These are phyloP conservation scores for Septoria petroselini DNA, from an alignment of 2,329 filamentous ascomycete species.

Conservation along the genomic window DNA sequence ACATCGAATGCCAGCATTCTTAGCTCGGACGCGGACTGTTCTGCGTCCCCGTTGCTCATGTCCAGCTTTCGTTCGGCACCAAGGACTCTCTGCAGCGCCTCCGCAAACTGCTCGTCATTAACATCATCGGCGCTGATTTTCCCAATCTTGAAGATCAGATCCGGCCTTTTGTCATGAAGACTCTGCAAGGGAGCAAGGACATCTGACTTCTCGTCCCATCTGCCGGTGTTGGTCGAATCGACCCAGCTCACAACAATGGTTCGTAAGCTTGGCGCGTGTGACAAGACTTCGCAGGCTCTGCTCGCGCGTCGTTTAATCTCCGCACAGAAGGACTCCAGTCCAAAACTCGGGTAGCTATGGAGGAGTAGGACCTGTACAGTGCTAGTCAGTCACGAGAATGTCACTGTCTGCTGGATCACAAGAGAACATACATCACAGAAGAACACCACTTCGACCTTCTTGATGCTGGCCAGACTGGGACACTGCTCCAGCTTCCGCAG, in stretches of 20 bases:
- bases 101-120: slow-evolving; percentile 25
- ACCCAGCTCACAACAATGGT: slow-evolving; percentile 35
- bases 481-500: slow-evolving; percentile 30
- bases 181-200: slow-evolving; percentile 29
- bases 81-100: slow-evolving; percentile 27
- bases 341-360: slow-evolving; percentile 35
- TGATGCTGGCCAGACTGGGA: slow-evolving; percentile 26
- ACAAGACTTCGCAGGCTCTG: slow-evolving; percentile 34
- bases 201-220: slow-evolving; percentile 31
- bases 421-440: slow-evolving; percentile 30
- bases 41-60: slow-evolving; percentile 10
- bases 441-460: slow-evolving; percentile 37
- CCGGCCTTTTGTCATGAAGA: slow-evolving; percentile 16
- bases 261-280: slow-evolving; percentile 26
- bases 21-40: slow-evolving; percentile 18
- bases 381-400: neutral
- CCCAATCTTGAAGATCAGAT: slow-evolving; percentile 30
- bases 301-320: slow-evolving; percentile 33
- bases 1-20: slow-evolving; percentile 33
- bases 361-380: slow-evolving; percentile 26
- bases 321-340: slow-evolving; percentile 32
- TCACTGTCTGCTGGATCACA: neutral
- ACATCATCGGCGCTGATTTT: slow-evolving; percentile 26
- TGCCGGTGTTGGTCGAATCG: slow-evolving; percentile 32
- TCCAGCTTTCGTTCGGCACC: slow-evolving; percentile 19